Conservation (phyloP, 306 rosid species). For the Calophaca sinica region DNA sequence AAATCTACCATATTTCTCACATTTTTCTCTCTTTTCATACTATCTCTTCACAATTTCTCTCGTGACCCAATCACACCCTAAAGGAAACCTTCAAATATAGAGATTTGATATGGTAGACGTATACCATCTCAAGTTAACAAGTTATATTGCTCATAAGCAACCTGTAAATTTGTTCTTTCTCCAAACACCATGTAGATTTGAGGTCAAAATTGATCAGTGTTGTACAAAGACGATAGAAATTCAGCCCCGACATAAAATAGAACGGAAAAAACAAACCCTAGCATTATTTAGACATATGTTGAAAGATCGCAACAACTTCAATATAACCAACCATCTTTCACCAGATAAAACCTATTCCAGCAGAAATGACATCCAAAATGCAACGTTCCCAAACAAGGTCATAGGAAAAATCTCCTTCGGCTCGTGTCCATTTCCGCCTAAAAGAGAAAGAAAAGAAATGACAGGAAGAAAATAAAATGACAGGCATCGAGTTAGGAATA, state of each 20-base stretch:
- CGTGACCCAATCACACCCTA: too few species aligned
- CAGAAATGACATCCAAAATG: slow-evolving; percentile 36
- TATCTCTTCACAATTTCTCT: too few species aligned
- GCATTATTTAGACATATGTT: slow-evolving; percentile 2
- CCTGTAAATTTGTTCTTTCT: background rate
- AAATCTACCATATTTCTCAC: too few species aligned
- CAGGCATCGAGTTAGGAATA: slow-evolving; percentile 7
- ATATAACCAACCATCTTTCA: slow-evolving; percentile 7
- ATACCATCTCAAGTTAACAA: slow-evolving; percentile 2
- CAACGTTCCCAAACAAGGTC: slow-evolving; percentile 45
- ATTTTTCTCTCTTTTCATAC: too few species aligned
- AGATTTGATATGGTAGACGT: background rate
- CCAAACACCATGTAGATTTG: background rate
- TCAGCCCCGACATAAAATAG: background rate
- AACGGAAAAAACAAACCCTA: background rate
- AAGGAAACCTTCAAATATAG: background rate
- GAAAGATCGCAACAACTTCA: slow-evolving; percentile 26
- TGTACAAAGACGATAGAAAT: slow-evolving; percentile 33
- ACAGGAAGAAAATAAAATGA: background rate
- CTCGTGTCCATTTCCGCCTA: slow-evolving; percentile 99
- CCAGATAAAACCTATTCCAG: slow-evolving; percentile 31
- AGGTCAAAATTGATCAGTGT: slow-evolving; percentile 46
- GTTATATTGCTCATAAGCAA: slow-evolving; percentile 5
- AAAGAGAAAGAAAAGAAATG: slow-evolving; percentile 31
- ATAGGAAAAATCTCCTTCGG: slow-evolving; percentile 95